Evolutionary conservation across 2,329 filamentous ascomycete species (phyloP).

Genomic region (Trichoderma sp.): DNA sequence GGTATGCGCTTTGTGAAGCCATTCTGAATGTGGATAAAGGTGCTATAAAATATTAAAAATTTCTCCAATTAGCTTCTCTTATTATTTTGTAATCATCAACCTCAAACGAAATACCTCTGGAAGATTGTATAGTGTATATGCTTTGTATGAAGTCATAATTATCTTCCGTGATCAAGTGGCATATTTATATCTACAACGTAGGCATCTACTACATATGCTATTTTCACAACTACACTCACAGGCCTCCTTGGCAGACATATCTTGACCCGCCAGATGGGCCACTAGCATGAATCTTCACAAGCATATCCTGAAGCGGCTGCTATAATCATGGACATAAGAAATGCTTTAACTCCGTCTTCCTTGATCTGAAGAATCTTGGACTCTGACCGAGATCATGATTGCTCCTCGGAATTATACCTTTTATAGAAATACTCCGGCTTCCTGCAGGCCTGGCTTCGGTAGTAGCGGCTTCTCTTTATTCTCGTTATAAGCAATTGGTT

Average conservation of each 20-base stretch:
- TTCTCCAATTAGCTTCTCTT: neutral
- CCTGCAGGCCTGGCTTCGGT: neutral
- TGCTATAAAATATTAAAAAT: neutral
- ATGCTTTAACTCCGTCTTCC: neutral
- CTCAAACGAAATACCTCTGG: neutral
- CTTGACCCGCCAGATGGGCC: neutral
- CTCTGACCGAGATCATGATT: neutral
- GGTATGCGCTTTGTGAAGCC: neutral
- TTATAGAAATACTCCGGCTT: neutral
- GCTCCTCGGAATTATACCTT: neutral
- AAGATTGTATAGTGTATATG: neutral
- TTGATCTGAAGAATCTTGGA: neutral
- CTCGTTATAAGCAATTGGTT: neutral
- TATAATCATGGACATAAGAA: neutral
- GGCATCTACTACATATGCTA: neutral
- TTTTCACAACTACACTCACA: neutral
- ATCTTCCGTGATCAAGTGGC: neutral
- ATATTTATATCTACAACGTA: neutral
- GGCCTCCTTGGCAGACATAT: neutral
- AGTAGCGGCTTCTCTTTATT: neutral
- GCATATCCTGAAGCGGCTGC: neutral
- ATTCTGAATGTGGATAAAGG: neutral
- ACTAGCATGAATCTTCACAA: neutral
- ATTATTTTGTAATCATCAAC: neutral
- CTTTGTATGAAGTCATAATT: neutral